Evolutionary conservation across 768 basidiomycete species (phyloP).

Genomic region (Boletellus sp.): DNA sequence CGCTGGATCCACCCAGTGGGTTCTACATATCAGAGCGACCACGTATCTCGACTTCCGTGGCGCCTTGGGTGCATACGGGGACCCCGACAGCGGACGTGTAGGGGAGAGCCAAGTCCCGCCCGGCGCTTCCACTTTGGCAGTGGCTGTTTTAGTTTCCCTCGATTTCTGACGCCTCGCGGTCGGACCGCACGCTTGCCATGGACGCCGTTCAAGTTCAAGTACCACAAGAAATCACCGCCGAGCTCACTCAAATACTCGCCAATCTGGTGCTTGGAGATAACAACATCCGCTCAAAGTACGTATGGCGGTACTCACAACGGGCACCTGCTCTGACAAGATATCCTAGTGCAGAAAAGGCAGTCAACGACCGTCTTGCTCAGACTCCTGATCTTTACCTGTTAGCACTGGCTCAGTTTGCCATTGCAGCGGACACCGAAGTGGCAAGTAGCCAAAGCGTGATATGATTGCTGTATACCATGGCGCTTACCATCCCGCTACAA

Average conservation of each 20-base stretch:
- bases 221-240: slow-evolving; percentile 64
- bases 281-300: slow-evolving; percentile 72
- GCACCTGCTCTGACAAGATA: slow-evolving; percentile 8
- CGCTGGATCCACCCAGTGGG: no score
- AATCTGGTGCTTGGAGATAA: slow-evolving; percentile 85
- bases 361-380: slow-evolving; percentile 74
- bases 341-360: slow-evolving; percentile 70
- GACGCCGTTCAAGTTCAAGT: slow-evolving; percentile 35
- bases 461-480: background rate
- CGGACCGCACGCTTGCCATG: slow-evolving; percentile 12
- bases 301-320: slow-evolving; percentile 22
- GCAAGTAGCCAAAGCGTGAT: slow-evolving; percentile 40
- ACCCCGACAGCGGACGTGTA: no score
- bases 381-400: slow-evolving; percentile 78
- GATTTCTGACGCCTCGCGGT: no score
- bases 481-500: slow-evolving; percentile 11
- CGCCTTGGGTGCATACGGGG: no score
- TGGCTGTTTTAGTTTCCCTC: no score
- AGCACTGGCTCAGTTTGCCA: slow-evolving; percentile 75
- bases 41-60: no score
- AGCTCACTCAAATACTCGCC: slow-evolving; percentile 79
- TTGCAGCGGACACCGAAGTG: slow-evolving; percentile 74
- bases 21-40: no score
- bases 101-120: no score
- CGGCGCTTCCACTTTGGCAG: no score